Evolutionary conservation across 2,329 filamentous ascomycete species (phyloP), one percentile per base, ranked within the genome.

Genomic region (Trichophaea hybrida): DNA sequence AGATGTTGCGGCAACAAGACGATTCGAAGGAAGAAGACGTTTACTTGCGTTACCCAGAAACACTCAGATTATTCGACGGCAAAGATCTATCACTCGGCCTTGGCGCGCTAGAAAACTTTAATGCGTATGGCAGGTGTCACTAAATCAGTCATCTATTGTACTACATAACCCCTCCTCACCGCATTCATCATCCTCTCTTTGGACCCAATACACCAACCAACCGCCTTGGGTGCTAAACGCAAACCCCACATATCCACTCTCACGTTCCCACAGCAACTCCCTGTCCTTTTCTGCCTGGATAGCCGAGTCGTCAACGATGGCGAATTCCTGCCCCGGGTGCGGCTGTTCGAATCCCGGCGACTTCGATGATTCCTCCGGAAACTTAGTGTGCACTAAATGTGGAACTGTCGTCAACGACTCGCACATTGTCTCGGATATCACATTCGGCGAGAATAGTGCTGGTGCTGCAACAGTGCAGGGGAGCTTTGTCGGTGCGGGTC

Each of bases 391-490:
- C 73, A 81, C 83, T 62, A 85, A 81, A 51, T 97, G 93, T 72
- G 91, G 89, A 78, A 84, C 82, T 61, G 82, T 95, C 66, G 81
- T 91, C 59, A 84, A 86, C 67, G 86, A 94, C 70, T 84, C 82
- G 70, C 89, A 94, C 69, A 95, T 97, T 64, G 90, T 96, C 60
- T 81, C 88, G 53, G 93, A 98, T 72, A 81, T 97, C 63, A 84
- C 84, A 24, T 98, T 97, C 69, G 89, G 89, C 65, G 91, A 98
- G 75, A 85, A 82, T 33, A 82, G 87, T 0, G 83, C 82, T 37
- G 93, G 93, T 68, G 88, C 87, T 53, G 90, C 91, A 56, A 80
- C 94, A 55, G 88, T 96, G 15, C 88, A 49, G 15, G 93, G 93
- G 71, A 90, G 84, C 64, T 94, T 85, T 70, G 82, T 98, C 62